Conservation (phyloP, 2,329 filamentous ascomycete genomes). For the Zymoseptoria ardabiliae region DNA sequence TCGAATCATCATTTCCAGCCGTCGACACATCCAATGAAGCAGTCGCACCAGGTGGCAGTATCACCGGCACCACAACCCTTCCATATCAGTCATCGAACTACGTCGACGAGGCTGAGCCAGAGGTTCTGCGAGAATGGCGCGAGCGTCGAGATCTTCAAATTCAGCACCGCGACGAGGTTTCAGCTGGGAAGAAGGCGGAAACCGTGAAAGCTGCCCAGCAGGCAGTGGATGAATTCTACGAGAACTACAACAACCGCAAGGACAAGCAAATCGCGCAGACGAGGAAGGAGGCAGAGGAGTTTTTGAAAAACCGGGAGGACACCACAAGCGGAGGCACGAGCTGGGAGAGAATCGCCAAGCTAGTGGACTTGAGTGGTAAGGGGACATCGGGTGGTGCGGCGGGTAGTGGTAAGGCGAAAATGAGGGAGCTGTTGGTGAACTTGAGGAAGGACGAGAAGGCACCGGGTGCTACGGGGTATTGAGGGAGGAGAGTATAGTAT, state of each 20-base stretch:
- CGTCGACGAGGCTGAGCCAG: conserved; percentile 71
- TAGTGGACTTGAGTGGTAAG: conserved; percentile 96
- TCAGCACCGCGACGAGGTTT: conserved; percentile 76
- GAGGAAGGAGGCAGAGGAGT: conserved; percentile 85
- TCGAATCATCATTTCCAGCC: conserved; percentile 87
- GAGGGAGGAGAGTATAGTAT: not conserved
- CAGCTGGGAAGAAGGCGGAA: conserved; percentile 71
- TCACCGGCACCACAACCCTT: conserved; percentile 64
- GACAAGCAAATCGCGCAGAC: conserved; percentile 89
- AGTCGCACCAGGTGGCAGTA: conserved; percentile 66
- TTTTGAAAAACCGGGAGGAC: conserved; percentile 80
- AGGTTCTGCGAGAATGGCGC: conserved; percentile 85
- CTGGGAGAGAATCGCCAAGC: conserved; percentile 96
- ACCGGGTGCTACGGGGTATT: conserved; percentile 48
- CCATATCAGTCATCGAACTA: conserved; percentile 46
- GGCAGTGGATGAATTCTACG: conserved; percentile 98
- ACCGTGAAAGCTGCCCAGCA: conserved; percentile 83
- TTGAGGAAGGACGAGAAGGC: conserved; percentile 89
- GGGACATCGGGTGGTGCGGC: conserved; percentile 76
- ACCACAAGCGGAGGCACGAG: conserved; percentile 90
- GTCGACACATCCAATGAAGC: conserved; percentile 66
- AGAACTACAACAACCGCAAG: conserved; percentile 97
- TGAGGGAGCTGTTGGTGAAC: conserved; percentile 80
- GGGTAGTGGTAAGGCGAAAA: conserved; percentile 91
- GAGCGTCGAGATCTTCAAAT: conserved; percentile 78